phyloP scores from a whole-genome alignment of 768 basidiomycete genomes.

The Leccinellum luteum region DNA sequence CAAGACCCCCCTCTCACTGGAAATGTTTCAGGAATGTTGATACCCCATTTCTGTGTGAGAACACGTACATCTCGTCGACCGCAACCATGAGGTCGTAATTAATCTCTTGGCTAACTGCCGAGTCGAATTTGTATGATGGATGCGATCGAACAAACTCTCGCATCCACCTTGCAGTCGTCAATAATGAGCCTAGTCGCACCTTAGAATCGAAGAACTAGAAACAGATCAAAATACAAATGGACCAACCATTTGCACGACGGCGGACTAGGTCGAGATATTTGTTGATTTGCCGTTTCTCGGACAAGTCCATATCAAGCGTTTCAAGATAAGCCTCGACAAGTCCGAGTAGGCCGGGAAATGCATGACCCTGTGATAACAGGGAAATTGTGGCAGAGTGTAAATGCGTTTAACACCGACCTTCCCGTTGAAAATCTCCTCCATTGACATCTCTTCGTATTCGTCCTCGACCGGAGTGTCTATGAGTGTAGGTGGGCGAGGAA shows the following conservation, averaged over 20 bases:
- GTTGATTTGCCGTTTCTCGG: slow-evolving; percentile 59
- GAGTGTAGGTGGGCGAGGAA: slow-evolving; percentile 45
- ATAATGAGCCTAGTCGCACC: slow-evolving; percentile 57
- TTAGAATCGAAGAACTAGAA: slow-evolving; percentile 2
- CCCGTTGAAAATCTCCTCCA: slow-evolving; percentile 94
- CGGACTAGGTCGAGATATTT: slow-evolving; percentile 80
- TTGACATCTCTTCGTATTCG: slow-evolving; percentile 90
- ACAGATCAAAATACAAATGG: neutral
- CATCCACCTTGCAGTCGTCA: slow-evolving; percentile 92
- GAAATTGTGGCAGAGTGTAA: neutral
- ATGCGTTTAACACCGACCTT: slow-evolving; percentile 47
- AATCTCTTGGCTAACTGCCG: slow-evolving; percentile 87
- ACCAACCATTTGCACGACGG: slow-evolving; percentile 73
- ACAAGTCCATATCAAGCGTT: slow-evolving; percentile 72
- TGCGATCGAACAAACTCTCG: slow-evolving; percentile 88
- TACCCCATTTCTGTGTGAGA: neutral
- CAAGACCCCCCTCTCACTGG: slow-evolving; percentile 67
- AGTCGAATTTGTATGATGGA: slow-evolving; percentile 89
- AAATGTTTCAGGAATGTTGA: slow-evolving; percentile 1
- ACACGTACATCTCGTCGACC: slow-evolving; percentile 85
- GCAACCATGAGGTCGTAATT: slow-evolving; percentile 92
- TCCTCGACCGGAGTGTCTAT: slow-evolving; percentile 60
- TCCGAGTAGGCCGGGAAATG: slow-evolving; percentile 78
- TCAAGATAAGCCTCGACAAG: slow-evolving; percentile 83
- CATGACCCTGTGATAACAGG: slow-evolving; percentile 43